phyloP scores from a whole-genome alignment of 2,329 filamentous ascomycete genomes.

The Fusarium staphyleae region DNA sequence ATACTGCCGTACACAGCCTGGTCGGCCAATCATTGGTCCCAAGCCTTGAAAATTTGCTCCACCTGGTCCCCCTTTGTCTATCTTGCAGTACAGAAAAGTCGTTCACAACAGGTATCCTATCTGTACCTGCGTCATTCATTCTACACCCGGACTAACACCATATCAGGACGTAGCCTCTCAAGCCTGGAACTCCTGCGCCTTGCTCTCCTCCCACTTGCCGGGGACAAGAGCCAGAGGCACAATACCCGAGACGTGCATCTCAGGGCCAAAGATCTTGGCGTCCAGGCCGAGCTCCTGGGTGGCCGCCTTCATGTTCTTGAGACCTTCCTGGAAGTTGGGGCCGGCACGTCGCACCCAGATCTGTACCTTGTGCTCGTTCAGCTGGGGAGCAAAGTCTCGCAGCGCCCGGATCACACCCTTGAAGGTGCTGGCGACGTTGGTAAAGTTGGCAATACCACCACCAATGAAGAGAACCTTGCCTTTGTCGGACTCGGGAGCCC shows the following conservation, averaged over 20 bases:
- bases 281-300: slow-evolving; percentile 88
- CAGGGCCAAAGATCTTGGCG: slow-evolving; percentile 69
- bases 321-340: slow-evolving; percentile 99
- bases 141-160: slow-evolving; percentile 15
- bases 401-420: slow-evolving; percentile 99
- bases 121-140: slow-evolving; percentile 37
- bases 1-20: slow-evolving; percentile 43
- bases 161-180: slow-evolving; percentile 46
- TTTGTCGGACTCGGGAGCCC: slow-evolving; percentile 81
- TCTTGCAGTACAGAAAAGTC: slow-evolving; percentile 47
- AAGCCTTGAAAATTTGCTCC: slow-evolving; percentile 38
- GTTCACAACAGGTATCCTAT: slow-evolving; percentile 36
- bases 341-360: slow-evolving; percentile 91
- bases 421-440: slow-evolving; percentile 98
- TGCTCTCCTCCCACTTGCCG: slow-evolving; percentile 68
- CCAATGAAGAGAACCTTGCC: slow-evolving; percentile 99
- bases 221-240: slow-evolving; percentile 86
- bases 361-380: slow-evolving; percentile 96
- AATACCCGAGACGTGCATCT: slow-evolving; percentile 98
- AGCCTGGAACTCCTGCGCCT: slow-evolving; percentile 66
- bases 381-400: slow-evolving; percentile 82
- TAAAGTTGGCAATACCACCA: slow-evolving; percentile 99
- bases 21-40: slow-evolving; percentile 29
- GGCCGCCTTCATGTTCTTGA: slow-evolving; percentile 99
- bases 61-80: slow-evolving; percentile 42